Base-by-base conservation (phyloP, 768 basidiomycete species). In the Neoboletus magnificus region DNA sequence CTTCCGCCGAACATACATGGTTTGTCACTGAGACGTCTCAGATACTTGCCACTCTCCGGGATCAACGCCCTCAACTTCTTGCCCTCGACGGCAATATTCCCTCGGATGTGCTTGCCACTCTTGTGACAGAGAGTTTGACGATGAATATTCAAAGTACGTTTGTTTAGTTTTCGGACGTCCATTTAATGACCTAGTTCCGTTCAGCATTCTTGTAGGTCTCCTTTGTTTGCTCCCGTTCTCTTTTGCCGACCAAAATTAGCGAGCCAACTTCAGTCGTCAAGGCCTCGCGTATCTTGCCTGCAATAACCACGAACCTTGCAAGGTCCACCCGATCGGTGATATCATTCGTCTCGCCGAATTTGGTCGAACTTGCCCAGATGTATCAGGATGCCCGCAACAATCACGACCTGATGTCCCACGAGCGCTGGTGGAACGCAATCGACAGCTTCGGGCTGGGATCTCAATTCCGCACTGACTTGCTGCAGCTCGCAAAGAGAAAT, bases 231-330 rank as follows among this genome's bases (percentile, higher is more conserved):
- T 45, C 42, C 43, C 29, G 7, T 35, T 27, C 8, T 32, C 36
- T 20, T 43, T 50, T 53, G 48, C 64, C 56, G 35, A 61, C 35
- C 22, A 27, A 47, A 50, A 56, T n/a, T 59, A 91, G 90, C 69
- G 97, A 99, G 71, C 96, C 97, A 1, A 98, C 97, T 1, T 97
- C 94, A 0, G 78, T 87, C n/a, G 73, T 79, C 43, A 98, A 98
- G 73, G 86, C 90, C 0, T 74, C 77, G 2, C 74, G 78, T 3
- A 84, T 98, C 55, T 66, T 97, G 6, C 79, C 84, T 0, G 84
- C 90, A 1, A 70, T 89, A 48, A 66, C 73, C 5, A 70, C 77
- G 15, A 74, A 73, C 32, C 43, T 76, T 8, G 58, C 76, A 44
- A 66, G 66, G 42, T 55, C 51, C 56, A 53, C 60, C 8, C 63